Evolutionary conservation across 768 basidiomycete species (phyloP), one percentile per base, ranked within the genome.

Genomic region (Amanita molliuscula): DNA sequence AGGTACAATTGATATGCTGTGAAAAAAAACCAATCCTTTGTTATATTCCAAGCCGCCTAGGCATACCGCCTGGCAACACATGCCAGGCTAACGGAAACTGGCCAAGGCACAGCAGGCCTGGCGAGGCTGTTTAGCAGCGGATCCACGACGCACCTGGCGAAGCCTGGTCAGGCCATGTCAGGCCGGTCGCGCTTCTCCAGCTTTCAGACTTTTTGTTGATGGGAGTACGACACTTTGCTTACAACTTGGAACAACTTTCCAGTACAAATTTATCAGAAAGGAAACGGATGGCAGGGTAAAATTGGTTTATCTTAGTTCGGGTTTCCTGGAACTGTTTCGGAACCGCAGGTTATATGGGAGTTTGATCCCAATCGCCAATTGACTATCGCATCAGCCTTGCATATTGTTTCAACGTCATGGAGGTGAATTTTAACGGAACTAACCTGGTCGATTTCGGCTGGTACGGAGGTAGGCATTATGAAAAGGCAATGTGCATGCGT

Each of bases 221-320:
- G 15, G 79, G 80, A 68, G 63, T 3, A 68, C 72, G 15, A 74
- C 74, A 0, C 64, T 80, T 4, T 61, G 62, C n/a, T 55, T 84
- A 0, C 78, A 79, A 2, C 64, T 72, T 0, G 68, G 64, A 48
- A 76, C 75, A 0, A 54, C 56, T 3, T 80, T 83, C 60, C 53
- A 76, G 53, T 83, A 76, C 62, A 83, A 82, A 61, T 81, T 79
- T 50, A 78, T 83, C 55, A 63, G 77, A 23, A 81, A 77, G 58
- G 72, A 74, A 47, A 63, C 68, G 2, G 63, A 74, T 53, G 77
- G 75, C n/a, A 67, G 60, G 43, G 76, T 79, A 52, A 57, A 75
- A 23, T 15, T 5, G 62, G 7, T 15, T 29, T 44, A 7, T n/a
- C 15, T 20, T 4, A 7, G 23, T 33, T 53, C 35, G 20, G 3